Conservation (phyloP, 1,284 basidiomycete genomes). For the Agroathelia rolfsii region DNA sequence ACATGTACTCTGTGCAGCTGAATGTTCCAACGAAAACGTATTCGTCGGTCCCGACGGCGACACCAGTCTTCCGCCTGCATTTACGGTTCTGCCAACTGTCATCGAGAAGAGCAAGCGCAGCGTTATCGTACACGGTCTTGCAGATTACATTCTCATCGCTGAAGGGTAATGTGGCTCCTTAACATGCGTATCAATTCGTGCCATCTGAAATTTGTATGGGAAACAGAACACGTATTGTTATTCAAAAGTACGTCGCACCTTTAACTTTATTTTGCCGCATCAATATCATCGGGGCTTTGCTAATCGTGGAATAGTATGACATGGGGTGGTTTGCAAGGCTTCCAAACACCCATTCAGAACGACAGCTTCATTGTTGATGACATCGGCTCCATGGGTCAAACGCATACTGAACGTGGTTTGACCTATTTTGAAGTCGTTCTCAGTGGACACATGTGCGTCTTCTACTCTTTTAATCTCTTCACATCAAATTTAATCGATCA, state of each 20-base stretch:
- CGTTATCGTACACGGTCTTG: slow-evolving; percentile 64
- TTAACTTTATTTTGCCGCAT: not conserved
- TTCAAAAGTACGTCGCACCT: slow-evolving; percentile 48
- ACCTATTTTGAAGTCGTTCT: slow-evolving; percentile 57
- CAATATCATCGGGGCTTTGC: not conserved
- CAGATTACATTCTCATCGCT: slow-evolving; percentile 61
- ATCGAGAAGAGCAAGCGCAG: slow-evolving; percentile 66
- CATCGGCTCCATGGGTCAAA: slow-evolving; percentile 52
- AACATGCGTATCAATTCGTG: not conserved
- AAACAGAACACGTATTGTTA: slow-evolving; percentile 45
- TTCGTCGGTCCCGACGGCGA: slow-evolving; percentile 57
- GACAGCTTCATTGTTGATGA: slow-evolving; percentile 65
- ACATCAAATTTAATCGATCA: slow-evolving; percentile 3
- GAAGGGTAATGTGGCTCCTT: slow-evolving; percentile 43
- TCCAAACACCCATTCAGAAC: slow-evolving; percentile 52
- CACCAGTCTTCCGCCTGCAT: slow-evolving; percentile 46
- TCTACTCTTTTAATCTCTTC: not conserved
- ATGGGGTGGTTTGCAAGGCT: slow-evolving; percentile 62
- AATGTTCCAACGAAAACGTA: slow-evolving; percentile 45
- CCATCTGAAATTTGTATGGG: slow-evolving; percentile 1
- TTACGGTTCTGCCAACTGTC: slow-evolving; percentile 59
- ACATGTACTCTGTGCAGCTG: too few relatives aligned
- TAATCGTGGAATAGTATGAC: slow-evolving; percentile 43
- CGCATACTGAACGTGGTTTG: slow-evolving; percentile 56
- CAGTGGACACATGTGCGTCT: slow-evolving; percentile 60